Base-by-base conservation (phyloP, 2,329 filamentous ascomycete genomes). In the Cladophialophora carrionii region DNA sequence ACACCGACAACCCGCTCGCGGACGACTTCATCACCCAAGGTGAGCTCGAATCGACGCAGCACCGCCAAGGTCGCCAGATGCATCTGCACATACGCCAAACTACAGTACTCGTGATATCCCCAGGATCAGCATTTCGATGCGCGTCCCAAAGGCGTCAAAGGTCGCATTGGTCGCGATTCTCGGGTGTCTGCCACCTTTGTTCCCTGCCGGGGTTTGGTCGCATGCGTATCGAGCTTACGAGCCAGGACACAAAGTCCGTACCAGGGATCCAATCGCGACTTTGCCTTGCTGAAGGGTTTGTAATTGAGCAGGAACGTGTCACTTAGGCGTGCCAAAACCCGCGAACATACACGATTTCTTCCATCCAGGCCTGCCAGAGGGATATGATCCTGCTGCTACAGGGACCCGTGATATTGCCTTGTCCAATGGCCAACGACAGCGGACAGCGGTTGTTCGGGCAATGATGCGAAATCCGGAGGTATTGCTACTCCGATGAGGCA, bases 231-330 rank as follows among this genome's bases (percentile, higher is more conserved):
- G 57, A 60, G n/a, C 26, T 61, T 8, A 34, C 24, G 17, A 53
- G 32, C 31, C 48, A 60, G 41, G 62, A 61, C 94, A 98, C 75
- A 93, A 0, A 96, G 92, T 0, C 80, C 98, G 0, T 98, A 96
- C 78, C 91, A 96, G 76, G 94, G 94, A 51, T 92, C 89, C 0
- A 91, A 98, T 72, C 85, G 84, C 68, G 93, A 98, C 49, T 98
- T 98, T 74, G 91, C 98, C 68, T 78, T 96, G 82, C 87, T 24
- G 84, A 93, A 0, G 78, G 86, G 0, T 91, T 96, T 63, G 86
- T 88, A 61, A 84, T 85, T 1, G 83, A 97, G 58, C 83, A 90
- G 61, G 51, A 62, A 8, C 22, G 37, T 14, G 14, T 62, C 37
- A 49, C 29, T 8, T n/a, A n/a, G n/a, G n/a, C n/a, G n/a, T n/a